These are phyloP conservation scores for Ustilago lituana DNA, from an alignment of 1,284 basidiomycete genomes.

Conservation along the genomic window DNA sequence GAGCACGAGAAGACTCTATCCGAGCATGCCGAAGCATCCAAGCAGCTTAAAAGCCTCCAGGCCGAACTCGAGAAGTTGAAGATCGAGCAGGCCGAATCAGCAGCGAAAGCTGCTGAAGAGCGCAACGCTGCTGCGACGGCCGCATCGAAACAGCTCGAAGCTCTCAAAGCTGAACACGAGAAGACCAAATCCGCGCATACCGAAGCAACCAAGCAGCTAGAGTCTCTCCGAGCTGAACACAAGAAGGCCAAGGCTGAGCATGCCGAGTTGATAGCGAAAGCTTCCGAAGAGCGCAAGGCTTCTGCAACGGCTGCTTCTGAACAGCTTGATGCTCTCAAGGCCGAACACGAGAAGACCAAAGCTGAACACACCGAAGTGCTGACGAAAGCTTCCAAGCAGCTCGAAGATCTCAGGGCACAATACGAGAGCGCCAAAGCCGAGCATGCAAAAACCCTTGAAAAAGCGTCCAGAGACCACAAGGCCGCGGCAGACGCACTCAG, in stretches of 20 bases:
- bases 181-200: conserved; percentile 2
- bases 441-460: conserved; percentile 3
- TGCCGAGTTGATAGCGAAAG: neutral
- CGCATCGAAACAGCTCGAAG: conserved; percentile 7
- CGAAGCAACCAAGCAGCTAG: conserved; percentile 7
- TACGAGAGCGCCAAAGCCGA: conserved; percentile 26
- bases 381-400: conserved; percentile 2
- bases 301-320: neutral
- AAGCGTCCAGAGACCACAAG: conserved; percentile 5
- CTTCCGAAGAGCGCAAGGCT: neutral
- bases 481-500: conserved; percentile 6
- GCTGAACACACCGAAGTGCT: neutral
- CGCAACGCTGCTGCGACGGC: conserved; percentile 6
- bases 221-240: conserved; percentile 1
- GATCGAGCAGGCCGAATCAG: conserved; percentile 1
- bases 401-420: conserved; percentile 14
- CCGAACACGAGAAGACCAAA: conserved; percentile 9
- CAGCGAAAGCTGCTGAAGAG: conserved; percentile 11
- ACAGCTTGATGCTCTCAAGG: conserved; percentile 4
- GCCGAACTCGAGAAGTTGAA: conserved; percentile 17
- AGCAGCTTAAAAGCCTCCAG: conserved; percentile 9
- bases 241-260: conserved; percentile 10
- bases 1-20: conserved; percentile 26
- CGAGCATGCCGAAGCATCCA: conserved; percentile 5
- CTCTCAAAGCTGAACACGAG: conserved; percentile 12